A percentile compares a stretch with the other conserved stretches of the same genome.
phyloP scores from a whole-genome alignment of 768 basidiomycete species.

The Leccinellum albellum region DNA sequence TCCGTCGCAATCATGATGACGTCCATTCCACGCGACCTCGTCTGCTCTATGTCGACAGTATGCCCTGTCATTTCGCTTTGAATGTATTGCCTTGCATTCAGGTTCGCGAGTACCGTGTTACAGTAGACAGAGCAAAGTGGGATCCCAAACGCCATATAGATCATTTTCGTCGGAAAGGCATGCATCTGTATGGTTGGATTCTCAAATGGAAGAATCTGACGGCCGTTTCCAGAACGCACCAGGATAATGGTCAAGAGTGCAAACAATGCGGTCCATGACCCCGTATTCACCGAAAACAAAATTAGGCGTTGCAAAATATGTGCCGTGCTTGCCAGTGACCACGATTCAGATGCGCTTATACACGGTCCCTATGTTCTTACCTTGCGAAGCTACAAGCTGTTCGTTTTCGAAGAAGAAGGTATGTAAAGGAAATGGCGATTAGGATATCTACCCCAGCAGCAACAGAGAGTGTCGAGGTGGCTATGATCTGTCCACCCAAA shows the following conservation, averaged over 20 bases:
- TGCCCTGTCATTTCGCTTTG: not conserved
- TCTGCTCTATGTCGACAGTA: not conserved
- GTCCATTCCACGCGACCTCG: not conserved
- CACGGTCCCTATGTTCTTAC: not conserved
- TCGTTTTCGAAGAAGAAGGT: constrained; percentile 4
- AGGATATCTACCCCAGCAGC: constrained; percentile 6
- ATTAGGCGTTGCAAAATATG: constrained; percentile 7
- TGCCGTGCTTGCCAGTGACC: constrained; percentile 1
- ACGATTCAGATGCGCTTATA: not conserved
- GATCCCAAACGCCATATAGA: not conserved
- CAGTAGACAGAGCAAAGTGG: constrained; percentile 10
- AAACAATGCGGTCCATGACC: constrained; percentile 48
- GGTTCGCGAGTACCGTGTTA: constrained; percentile 17
- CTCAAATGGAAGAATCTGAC: not conserved
- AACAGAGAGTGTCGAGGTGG: not conserved
- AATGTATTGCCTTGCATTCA: constrained; percentile 11
- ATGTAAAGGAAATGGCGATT: constrained; percentile 1
- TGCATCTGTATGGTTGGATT: not conserved
- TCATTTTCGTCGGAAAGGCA: not conserved
- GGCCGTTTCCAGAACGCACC: not conserved
- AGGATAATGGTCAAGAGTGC: constrained; percentile 37
- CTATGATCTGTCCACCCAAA: not conserved
- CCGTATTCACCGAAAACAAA: constrained; percentile 16
- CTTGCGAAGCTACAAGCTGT: not conserved
- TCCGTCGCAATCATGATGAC: not conserved